Evolutionary conservation across 306 rosid genomes (phyloP).

Genomic region (Casuarina equisetifolia): DNA sequence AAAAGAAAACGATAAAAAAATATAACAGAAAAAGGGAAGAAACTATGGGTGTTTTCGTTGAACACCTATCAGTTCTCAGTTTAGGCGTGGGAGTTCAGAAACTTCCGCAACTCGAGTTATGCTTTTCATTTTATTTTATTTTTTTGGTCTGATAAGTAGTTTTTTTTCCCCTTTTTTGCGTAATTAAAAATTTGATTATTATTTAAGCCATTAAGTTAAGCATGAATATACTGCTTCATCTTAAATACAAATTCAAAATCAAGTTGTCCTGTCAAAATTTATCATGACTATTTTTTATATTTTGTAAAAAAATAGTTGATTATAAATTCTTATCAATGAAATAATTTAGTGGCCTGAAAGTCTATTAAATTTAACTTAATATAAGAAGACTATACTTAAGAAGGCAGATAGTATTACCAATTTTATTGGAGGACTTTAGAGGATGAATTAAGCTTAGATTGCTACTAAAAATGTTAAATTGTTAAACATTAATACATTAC

Average conservation of each 20-base stretch:
- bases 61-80: not conserved
- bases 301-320: not conserved
- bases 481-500: not conserved
- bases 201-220: not conserved
- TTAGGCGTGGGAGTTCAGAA: constrained; percentile 1
- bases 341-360: not conserved
- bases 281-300: not conserved
- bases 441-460: not conserved
- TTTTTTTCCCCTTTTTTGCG: no score
- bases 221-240: not conserved
- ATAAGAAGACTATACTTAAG: not conserved
- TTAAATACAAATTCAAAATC: not conserved
- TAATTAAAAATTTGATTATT: not conserved
- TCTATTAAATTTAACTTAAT: not conserved
- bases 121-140: not conserved
- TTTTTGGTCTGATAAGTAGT: no score
- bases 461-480: not conserved
- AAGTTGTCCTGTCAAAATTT: not conserved
- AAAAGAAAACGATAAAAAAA: not conserved
- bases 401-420: no score
- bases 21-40: not conserved
- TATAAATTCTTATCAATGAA: not conserved
- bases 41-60: not conserved
- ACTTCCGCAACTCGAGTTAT: not conserved
- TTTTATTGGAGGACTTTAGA: not conserved